These are phyloP conservation scores for Xylaria sp. DNA, from an alignment of 2,329 filamentous ascomycete species.

Conservation along the genomic window DNA sequence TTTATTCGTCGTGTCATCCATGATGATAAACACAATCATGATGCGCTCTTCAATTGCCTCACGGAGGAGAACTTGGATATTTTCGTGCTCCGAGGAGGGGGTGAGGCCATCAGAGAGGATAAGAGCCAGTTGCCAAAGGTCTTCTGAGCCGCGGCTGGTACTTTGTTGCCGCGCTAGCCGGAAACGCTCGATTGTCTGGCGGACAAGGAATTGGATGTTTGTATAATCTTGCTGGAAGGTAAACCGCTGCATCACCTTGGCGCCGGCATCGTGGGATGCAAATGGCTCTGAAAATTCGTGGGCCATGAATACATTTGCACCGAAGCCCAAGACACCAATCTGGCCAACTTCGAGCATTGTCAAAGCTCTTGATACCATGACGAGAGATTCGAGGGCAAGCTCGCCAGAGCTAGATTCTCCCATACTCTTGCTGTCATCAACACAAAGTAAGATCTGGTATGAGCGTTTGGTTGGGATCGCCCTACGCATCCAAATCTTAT, in stretches of 20 bases:
- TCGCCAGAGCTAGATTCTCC: slow-evolving; percentile 79
- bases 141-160: slow-evolving; percentile 62
- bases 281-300: slow-evolving; percentile 89
- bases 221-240: slow-evolving; percentile 87
- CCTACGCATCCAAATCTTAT: slow-evolving; percentile 99
- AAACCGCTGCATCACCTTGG: slow-evolving; percentile 86
- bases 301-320: slow-evolving; percentile 82
- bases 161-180: slow-evolving; percentile 75
- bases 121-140: slow-evolving; percentile 95
- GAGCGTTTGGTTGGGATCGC: slow-evolving; percentile 90
- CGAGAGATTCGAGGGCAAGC: slow-evolving; percentile 92
- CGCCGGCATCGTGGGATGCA: slow-evolving; percentile 79
- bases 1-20: slow-evolving; percentile 71
- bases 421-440: slow-evolving; percentile 97
- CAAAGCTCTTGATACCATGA: slow-evolving; percentile 87
- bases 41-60: slow-evolving; percentile 93
- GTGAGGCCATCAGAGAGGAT: slow-evolving; percentile 96
- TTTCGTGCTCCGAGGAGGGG: slow-evolving; percentile 81
- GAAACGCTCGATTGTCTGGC: slow-evolving; percentile 83
- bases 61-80: slow-evolving; percentile 82
- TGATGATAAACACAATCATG: slow-evolving; percentile 98
- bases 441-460: slow-evolving; percentile 97
- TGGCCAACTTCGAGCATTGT: slow-evolving; percentile 95
- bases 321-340: slow-evolving; percentile 91
- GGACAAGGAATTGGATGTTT: slow-evolving; percentile 82